Evolutionary conservation across 176 grass and related monocot genomes (phyloP).

Genomic region (sorghum (Sorghum bicolor)): DNA sequence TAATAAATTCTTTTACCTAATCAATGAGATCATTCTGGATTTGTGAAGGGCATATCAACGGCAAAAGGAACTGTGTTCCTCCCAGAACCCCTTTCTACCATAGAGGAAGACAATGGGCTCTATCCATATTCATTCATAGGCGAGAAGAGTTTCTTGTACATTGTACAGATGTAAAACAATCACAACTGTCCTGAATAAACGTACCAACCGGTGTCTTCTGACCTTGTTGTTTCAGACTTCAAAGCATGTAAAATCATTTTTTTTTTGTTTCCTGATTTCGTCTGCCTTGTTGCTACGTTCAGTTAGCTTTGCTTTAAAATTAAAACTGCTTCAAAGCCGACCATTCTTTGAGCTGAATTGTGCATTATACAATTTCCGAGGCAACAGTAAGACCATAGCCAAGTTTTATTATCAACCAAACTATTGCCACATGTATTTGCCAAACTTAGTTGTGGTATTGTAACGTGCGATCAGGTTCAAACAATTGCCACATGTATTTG

Average conservation of each 20-base stretch:
- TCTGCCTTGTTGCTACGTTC: not conserved
- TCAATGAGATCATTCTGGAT: slow-evolving; percentile 17
- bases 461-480: no score
- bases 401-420: not conserved
- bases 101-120: not conserved
- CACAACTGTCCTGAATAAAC: not conserved
- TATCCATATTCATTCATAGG: not conserved
- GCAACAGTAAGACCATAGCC: not conserved
- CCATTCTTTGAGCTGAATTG: not conserved
- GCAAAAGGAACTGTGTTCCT: slow-evolving; percentile 62
- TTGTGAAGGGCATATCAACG: slow-evolving; percentile 62
- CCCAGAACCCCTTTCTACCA: slow-evolving; percentile 77
- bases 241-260: not conserved
- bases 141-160: slow-evolving; percentile 27
- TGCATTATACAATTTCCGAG: not conserved
- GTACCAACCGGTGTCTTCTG: not conserved
- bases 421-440: not conserved
- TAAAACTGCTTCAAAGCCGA: not conserved
- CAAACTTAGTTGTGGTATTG: not conserved
- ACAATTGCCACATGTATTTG: not conserved
- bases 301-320: not conserved
- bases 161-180: slow-evolving; percentile 33
- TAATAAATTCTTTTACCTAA: not conserved
- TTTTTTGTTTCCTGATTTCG: not conserved
- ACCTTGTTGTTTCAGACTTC: not conserved